Evolutionary conservation across 2,329 filamentous ascomycete species (phyloP), one percentile per base, ranked within the genome.

Genomic region (Amauroascus verrucosus): DNA sequence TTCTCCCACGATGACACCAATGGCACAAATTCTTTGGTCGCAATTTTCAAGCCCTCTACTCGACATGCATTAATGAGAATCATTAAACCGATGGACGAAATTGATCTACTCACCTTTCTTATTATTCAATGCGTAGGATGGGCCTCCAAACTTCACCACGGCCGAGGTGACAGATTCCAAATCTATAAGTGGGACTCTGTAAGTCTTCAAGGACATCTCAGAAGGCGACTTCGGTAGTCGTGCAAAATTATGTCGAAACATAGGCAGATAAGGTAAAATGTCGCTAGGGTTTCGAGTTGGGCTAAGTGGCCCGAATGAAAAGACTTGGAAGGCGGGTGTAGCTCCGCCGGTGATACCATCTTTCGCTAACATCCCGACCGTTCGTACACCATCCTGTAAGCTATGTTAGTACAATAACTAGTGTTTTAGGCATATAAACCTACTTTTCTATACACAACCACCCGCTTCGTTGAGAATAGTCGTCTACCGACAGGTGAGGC

Each of bases 121-220:
- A 35, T 75, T 72, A 55, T 72, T 73, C 7, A 78, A 60, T 53
- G 70, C 71, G 68, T 70, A 74, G n/a, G 65, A 64, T 18, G 72
- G 70, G 30, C 73, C 72, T 24, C 70, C 70, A 43, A 78, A 65
- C 60, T 80, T 79, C 46, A 81, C 71, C 32, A 77, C 64, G 9
- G 83, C 86, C 57, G 80, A 79, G 0, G 91, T 95, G 54, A 98
- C 75, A 62, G 86, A 91, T 66, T 97, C 89, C 14, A 98, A 74
- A 60, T 95, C 87, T 35, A 75, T 77, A 5, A 97, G 71, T 0
- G 84, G 82, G 6, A 97, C 79, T 53, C 85, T 82, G 3, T 79
- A 71, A 1, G 80, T 79, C 65, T 85, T 86, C 9, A 83, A 76
- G 9, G 79, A 78, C 64, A 95, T 80, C 18, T 88, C 79, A 55